phyloP scores from a whole-genome alignment of 2,329 filamentous ascomycete genomes.

The Canariomyces notabilis region DNA sequence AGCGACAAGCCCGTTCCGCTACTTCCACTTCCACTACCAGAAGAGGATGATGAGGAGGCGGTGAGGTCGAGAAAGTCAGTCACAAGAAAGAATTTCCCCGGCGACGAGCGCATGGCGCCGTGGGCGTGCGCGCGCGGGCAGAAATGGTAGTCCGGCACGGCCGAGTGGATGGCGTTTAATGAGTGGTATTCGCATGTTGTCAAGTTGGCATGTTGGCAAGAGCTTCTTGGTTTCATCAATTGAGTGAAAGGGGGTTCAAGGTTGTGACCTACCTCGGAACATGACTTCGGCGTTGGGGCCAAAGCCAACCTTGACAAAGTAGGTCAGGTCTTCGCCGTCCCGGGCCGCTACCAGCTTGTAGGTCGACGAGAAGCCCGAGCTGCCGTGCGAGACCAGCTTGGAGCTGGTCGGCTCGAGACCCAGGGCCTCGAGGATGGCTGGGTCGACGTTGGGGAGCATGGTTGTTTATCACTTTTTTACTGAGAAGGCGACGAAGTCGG shows the following conservation, averaged over 20 bases:
- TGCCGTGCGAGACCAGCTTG: conserved; percentile 55
- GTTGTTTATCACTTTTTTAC: too few relatives aligned
- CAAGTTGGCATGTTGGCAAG: too few relatives aligned
- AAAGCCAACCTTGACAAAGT: conserved; percentile 67
- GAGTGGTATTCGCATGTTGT: conserved; percentile 74
- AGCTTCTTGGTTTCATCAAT: too few relatives aligned
- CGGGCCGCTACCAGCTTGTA: conserved; percentile 35
- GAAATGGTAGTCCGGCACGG: conserved; percentile 71
- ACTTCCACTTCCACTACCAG: too few relatives aligned
- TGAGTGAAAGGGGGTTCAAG: too few relatives aligned
- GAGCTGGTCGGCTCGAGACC: conserved; percentile 50
- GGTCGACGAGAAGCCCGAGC: conserved; percentile 64
- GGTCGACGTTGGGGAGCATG: conserved; percentile 51
- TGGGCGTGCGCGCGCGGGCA: conserved; percentile 72
- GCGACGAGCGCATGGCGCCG: conserved; percentile 53
- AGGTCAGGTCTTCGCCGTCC: conserved; percentile 32
- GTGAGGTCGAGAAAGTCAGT: conserved; percentile 77
- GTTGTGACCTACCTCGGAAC: conserved; percentile 45
- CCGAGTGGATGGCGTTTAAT: conserved; percentile 71
- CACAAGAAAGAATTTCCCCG: conserved; percentile 52
- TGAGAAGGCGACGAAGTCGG: too few relatives aligned
- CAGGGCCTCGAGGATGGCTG: conserved; percentile 58
- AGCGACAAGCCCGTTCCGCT: conserved; percentile 51
- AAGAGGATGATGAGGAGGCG: conserved; percentile 33
- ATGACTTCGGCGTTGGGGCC: conserved; percentile 58